Evolutionary conservation across 345 rosid genomes (phyloP).

Genomic region (Aquilaria sinensis): DNA sequence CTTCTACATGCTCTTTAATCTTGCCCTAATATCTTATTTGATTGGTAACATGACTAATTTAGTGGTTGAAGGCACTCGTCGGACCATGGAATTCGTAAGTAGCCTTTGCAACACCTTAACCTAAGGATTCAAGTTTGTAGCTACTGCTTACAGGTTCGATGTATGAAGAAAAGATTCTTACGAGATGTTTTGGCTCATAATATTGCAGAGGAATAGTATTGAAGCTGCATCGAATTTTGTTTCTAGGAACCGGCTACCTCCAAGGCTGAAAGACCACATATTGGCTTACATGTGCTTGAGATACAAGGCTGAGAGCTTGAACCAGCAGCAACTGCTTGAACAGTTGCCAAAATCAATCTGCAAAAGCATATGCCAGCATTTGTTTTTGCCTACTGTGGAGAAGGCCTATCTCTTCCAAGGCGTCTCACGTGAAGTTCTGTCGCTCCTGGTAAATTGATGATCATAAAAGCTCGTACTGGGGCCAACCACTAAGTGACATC

Average conservation of each 20-base stretch:
- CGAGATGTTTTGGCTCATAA: conserved; percentile 9
- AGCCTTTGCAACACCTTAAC: not conserved
- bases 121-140: not conserved
- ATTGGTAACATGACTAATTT: conserved; percentile 97
- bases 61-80: conserved; percentile 92
- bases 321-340: conserved; percentile 73
- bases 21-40: conserved; percentile 80
- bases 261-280: conserved; percentile 70
- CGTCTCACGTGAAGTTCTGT: conserved; percentile 51
- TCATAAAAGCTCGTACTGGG: not conserved
- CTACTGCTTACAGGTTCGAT: not conserved
- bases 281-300: conserved; percentile 90
- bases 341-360: conserved; percentile 88
- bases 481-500: no score
- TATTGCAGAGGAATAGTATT: conserved; percentile 76
- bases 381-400: conserved; percentile 68
- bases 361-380: conserved; percentile 81
- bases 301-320: conserved; percentile 87
- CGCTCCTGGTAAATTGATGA: conserved; percentile 44
- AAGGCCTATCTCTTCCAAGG: conserved; percentile 73
- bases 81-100: conserved; percentile 96
- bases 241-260: conserved; percentile 65
- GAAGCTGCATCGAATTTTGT: conserved; percentile 82
- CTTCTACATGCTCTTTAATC: conserved; percentile 90
- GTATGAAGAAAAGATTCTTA: not conserved